A percentile compares a stretch with the other conserved stretches of the same genome.
phyloP scores from a whole-genome alignment of 257 asterid species.

The Ophiorrhiza pumila region DNA sequence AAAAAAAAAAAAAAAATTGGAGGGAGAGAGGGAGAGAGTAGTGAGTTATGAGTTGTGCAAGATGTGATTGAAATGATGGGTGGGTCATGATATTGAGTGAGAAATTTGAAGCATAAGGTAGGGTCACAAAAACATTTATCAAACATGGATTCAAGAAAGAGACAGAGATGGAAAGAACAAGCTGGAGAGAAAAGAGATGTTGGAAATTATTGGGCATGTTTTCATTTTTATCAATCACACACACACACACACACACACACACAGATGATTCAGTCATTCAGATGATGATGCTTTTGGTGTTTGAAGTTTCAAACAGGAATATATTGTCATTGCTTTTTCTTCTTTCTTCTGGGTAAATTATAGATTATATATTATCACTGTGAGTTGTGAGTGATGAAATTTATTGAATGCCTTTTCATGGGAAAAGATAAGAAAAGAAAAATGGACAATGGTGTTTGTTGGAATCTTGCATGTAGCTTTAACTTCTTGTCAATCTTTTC shows the following conservation, averaged over 20 bases:
- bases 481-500: too few species aligned
- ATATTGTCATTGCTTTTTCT: background rate
- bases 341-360: background rate
- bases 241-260: too few species aligned
- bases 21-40: constrained; percentile 9
- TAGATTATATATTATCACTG: background rate
- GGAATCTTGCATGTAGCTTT: too few species aligned
- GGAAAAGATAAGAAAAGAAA: background rate
- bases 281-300: background rate
- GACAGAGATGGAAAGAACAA: background rate
- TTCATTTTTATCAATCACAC: background rate
- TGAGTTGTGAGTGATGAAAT: too few species aligned
- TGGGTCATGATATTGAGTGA: constrained; percentile 41
- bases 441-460: too few species aligned
- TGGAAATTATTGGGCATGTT: constrained; percentile 17
- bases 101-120: constrained; percentile 35
- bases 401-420: background rate
- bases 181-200: constrained; percentile 12
- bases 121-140: constrained; percentile 35
- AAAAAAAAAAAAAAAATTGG: constrained; percentile 7
- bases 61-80: constrained; percentile 68
- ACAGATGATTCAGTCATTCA: too few species aligned
- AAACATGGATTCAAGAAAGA: constrained; percentile 9
- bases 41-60: constrained; percentile 33
- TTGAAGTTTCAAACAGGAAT: background rate